Base-by-base conservation (phyloP, 768 basidiomycete genomes). In the Leccinellum luteum region DNA sequence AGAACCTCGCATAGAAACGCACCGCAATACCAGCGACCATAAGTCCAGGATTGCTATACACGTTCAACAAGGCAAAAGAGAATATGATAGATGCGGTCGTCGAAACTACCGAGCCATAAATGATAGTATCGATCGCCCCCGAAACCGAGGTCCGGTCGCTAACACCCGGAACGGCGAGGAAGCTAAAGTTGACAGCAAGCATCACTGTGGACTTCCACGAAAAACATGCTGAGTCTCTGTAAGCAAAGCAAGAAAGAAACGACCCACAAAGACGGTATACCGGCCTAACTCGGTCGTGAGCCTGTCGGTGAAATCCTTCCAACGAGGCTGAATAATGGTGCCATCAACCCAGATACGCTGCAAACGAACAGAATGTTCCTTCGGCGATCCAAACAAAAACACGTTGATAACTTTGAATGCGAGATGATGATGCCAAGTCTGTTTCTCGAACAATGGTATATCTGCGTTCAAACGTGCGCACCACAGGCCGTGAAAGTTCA, bases 111-210 rank as follows among this genome's bases (percentile, higher is more conserved):
- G 62, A 64, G 47, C 58, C 55, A 41, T 65, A 65, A 1, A 62
- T 47, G 17, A 56, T 51, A 21, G 49, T 58, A 48, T 58, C 15
- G 23, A 62, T 58, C 28, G 19, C 2, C 3, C n/a, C 17, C 1
- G 51, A 32, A 2, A 31, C 6, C 0, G 31, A 1, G 27, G n/a
- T n/a, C n/a, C n/a, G n/a, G n/a, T n/a, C n/a, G n/a, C n/a, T n/a
- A n/a, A n/a, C n/a, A 25, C 6, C 23, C 9, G 8, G 10, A 25
- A 62, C 51, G 23, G 63, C 35, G 2, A 64, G 64, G 58, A 64
- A 58, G 28, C 62, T 60, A 32, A 63, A 38, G 13, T 64, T 54
- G 8, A 63, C 63, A 2, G 63, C 58, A 8, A 63, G 54, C 58
- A 63, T 60, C 17, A 64, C 63, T 63, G 23, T 63, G 7, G 62